A percentile compares a stretch with the other conserved stretches of the same genome.
Evolutionary conservation across 805 yeast species (phyloP).

Genomic region (Wickerhamiella australiensis): DNA sequence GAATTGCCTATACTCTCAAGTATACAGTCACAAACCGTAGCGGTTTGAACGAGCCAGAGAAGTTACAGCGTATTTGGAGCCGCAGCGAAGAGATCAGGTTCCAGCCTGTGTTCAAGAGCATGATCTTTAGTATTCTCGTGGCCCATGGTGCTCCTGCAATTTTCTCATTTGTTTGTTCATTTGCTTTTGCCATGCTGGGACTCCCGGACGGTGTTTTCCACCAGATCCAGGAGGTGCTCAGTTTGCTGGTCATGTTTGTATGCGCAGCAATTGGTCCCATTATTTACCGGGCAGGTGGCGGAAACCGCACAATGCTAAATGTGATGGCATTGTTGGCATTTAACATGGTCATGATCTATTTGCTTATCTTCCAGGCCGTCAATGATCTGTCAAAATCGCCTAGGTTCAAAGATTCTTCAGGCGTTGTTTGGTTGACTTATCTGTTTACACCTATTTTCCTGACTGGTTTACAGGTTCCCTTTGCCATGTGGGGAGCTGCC

Average conservation of each 20-base stretch:
- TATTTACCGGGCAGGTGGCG: slow-evolving; percentile 23
- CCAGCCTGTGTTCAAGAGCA: slow-evolving; percentile 23
- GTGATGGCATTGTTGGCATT: slow-evolving; percentile 17
- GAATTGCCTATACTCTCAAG: slow-evolving; percentile 17
- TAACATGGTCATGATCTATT: slow-evolving; percentile 15
- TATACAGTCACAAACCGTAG: slow-evolving; percentile 22
- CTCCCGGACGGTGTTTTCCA: slow-evolving; percentile 2
- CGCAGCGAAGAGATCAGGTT: slow-evolving; percentile 24
- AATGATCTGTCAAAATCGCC: not conserved
- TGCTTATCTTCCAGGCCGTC: slow-evolving; percentile 6
- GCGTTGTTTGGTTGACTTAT: slow-evolving; percentile 10
- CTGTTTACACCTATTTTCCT: slow-evolving; percentile 10
- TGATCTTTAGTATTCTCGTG: slow-evolving; percentile 20
- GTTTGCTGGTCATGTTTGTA: slow-evolving; percentile 12
- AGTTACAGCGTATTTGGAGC: slow-evolving; percentile 25
- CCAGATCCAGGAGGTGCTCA: slow-evolving; percentile 6
- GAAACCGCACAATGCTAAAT: slow-evolving; percentile 12
- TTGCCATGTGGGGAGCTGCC: slow-evolving; percentile 19
- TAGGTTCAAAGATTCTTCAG: not conserved
- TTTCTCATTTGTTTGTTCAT: slow-evolving; percentile 11
- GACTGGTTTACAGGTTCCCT: slow-evolving; percentile 19
- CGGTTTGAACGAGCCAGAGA: slow-evolving; percentile 24
- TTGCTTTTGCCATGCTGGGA: slow-evolving; percentile 1
- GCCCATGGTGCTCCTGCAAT: slow-evolving; percentile 23
- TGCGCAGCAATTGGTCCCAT: slow-evolving; percentile 18